Evolutionary conservation across 1,139 yeast genomes (phyloP).

Genomic region (Kazachstania sp.): DNA sequence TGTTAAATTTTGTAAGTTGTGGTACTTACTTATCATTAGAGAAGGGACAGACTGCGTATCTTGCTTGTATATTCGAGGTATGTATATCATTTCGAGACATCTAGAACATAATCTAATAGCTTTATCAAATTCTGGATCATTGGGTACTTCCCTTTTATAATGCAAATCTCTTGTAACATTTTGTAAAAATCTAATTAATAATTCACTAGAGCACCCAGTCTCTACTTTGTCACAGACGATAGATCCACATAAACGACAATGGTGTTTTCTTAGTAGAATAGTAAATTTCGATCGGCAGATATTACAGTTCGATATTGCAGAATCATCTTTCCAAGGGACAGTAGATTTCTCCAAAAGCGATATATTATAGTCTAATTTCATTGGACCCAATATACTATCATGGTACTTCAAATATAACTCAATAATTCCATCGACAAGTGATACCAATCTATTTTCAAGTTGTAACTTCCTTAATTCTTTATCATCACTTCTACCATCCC

Average conservation of each 20-base stretch:
- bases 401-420: constrained; percentile 15
- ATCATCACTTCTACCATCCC: constrained; percentile 37
- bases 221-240: constrained; percentile 66
- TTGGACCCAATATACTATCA: constrained; percentile 18
- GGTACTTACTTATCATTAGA: constrained; percentile 27
- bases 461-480: constrained; percentile 45
- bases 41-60: constrained; percentile 30
- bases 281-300: constrained; percentile 54
- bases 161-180: constrained; percentile 28
- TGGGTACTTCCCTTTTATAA: constrained; percentile 16
- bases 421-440: constrained; percentile 33
- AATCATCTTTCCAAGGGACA: constrained; percentile 67
- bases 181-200: constrained; percentile 43
- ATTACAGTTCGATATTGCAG: constrained; percentile 44
- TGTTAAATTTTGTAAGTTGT: constrained; percentile 32
- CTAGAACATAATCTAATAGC: constrained; percentile 51
- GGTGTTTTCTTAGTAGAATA: constrained; percentile 66
- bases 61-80: constrained; percentile 43
- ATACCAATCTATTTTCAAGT: constrained; percentile 56
- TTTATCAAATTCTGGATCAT: constrained; percentile 19
- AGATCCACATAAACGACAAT: constrained; percentile 76
- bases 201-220: constrained; percentile 62
- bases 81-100: constrained; percentile 58
- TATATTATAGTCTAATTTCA: constrained; percentile 24
- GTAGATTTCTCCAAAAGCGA: constrained; percentile 42